Evolutionary conservation across 768 basidiomycete genomes (phyloP).

Genomic region (Postia placenta): DNA sequence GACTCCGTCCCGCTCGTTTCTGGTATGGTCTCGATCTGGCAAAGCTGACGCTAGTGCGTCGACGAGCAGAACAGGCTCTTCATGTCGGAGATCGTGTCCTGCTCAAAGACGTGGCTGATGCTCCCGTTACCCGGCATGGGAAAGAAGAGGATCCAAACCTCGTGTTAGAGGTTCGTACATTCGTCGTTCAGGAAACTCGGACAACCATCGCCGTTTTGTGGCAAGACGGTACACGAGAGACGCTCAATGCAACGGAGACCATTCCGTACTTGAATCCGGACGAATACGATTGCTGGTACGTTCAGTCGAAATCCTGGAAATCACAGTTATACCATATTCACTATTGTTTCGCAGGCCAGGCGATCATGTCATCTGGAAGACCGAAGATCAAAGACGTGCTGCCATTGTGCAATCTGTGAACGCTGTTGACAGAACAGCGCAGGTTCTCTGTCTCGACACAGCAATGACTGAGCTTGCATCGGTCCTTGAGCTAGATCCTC

Average conservation of each 20-base stretch:
- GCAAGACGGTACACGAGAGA: conserved; percentile 79
- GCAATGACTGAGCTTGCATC: conserved; percentile 61
- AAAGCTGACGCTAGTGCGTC: conserved; percentile 58
- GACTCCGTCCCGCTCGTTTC: conserved; percentile 65
- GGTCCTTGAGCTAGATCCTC: conserved; percentile 83
- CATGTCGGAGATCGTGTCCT: conserved; percentile 69
- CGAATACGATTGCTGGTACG: conserved; percentile 88
- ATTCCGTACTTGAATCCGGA: conserved; percentile 85
- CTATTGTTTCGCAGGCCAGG: too few relatives aligned
- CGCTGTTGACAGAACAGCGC: conserved; percentile 63
- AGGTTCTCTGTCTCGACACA: conserved; percentile 52
- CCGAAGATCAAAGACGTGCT: conserved; percentile 57
- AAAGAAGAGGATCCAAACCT: conserved; percentile 38
- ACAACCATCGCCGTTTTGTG: conserved; percentile 73
- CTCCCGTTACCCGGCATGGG: conserved; percentile 59
- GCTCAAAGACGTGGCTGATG: conserved; percentile 42
- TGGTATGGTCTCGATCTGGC: conserved; percentile 65
- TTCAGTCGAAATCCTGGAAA: not conserved
- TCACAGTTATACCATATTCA: too few relatives aligned
- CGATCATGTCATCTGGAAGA: conserved; percentile 82
- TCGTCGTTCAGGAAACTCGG: conserved; percentile 63
- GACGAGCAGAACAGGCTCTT: conserved; percentile 55
- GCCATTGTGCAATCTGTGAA: conserved; percentile 80
- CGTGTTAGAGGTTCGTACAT: conserved; percentile 46
- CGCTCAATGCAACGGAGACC: conserved; percentile 51